These are phyloP conservation scores for Alternaria triticina DNA, from an alignment of 2,329 filamentous ascomycete genomes.

Conservation along the genomic window DNA sequence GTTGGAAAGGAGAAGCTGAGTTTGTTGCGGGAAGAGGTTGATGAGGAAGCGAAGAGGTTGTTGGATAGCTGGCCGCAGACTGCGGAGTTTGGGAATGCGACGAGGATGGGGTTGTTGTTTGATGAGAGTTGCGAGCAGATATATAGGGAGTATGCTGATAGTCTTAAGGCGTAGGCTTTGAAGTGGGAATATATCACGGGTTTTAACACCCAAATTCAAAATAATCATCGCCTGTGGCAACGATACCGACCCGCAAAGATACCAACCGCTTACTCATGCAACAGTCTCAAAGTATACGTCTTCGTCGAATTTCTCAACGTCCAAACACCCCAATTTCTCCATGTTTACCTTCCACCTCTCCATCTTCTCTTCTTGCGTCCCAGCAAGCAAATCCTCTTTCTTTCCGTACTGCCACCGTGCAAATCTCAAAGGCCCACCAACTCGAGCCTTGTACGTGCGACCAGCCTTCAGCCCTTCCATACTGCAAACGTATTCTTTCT, in stretches of 20 bases:
- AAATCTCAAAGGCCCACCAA: fast-evolving
- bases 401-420: neutral
- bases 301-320: neutral
- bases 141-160: constrained; percentile 12
- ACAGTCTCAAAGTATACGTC: neutral
- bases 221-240: neutral
- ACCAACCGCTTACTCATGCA: neutral
- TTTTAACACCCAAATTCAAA: neutral
- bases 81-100: neutral
- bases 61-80: constrained; percentile 11
- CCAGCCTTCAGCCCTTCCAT: neutral
- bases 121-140: constrained; percentile 11
- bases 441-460: neutral
- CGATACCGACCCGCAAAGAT: neutral
- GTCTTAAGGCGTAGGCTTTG: neutral
- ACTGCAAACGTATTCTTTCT: neutral
- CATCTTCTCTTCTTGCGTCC: neutral
- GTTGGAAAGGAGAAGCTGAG: constrained; percentile 57
- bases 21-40: constrained; percentile 52
- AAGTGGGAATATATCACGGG: neutral
- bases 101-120: constrained; percentile 11
- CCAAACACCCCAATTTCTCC: neutral
- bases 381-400: neutral
- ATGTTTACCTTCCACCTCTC: neutral
- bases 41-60: constrained; percentile 6